Evolutionary conservation across 192 early-diverging fungal genomes (phyloP).

Genomic region (Oehlia diaphana): DNA sequence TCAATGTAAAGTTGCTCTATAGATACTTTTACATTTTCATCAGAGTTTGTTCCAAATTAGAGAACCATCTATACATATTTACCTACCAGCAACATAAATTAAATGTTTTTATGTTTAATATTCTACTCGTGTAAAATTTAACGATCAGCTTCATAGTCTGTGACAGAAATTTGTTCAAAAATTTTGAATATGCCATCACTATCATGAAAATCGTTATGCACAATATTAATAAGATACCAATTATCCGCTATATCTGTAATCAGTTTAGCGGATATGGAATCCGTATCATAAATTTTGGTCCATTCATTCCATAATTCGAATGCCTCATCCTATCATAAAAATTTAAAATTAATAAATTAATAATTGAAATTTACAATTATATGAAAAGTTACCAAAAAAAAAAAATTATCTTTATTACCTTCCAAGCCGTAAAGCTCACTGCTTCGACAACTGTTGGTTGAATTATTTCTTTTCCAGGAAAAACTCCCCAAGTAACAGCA

Average conservation of each 20-base stretch:
- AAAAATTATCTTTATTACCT: conserved; percentile 38
- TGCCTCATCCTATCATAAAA: conserved; percentile 72
- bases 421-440: conserved; percentile 93
- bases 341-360: not conserved
- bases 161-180: conserved; percentile 42
- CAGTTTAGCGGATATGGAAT: conserved; percentile 50
- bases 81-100: not conserved
- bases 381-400: not conserved
- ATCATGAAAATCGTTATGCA: conserved; percentile 91
- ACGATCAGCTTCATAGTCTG: conserved; percentile 10
- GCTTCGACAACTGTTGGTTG: conserved; percentile 97
- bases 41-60: not conserved
- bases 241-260: conserved; percentile 64
- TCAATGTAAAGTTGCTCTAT: too few relatives aligned
- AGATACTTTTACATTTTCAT: not conserved
- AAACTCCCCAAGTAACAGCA: conserved; percentile 99
- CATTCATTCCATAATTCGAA: conserved; percentile 93
- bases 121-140: not conserved
- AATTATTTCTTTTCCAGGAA: conserved; percentile 92
- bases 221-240: conserved; percentile 93
- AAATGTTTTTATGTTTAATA: not conserved
- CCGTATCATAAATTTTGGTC: conserved; percentile 68
- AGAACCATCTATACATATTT: not conserved
- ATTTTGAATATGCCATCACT: conserved; percentile 69
- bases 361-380: too few relatives aligned